Percentiles rank a stretch among this genome's conserved stretches.
Evolutionary conservation across 306 rosid genomes (phyloP).

Genomic region (Ormosia semicastrata): DNA sequence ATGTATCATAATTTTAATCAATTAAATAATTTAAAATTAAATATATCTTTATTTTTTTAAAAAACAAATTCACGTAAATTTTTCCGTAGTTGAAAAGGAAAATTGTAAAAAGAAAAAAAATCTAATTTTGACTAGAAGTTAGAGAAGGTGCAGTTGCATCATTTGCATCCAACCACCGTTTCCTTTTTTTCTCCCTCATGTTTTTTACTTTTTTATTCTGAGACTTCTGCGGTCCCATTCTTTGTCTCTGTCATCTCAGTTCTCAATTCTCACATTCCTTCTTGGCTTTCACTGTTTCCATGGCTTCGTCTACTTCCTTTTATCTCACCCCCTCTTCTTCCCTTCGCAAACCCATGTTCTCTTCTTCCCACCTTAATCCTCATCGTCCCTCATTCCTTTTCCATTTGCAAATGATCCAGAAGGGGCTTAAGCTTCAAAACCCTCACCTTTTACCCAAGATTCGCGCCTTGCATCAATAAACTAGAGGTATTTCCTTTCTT

Average conservation of each 20-base stretch:
- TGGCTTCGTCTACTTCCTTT: constrained; percentile 39
- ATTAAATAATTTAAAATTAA: no score
- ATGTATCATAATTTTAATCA: no score
- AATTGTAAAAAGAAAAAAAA: no score
- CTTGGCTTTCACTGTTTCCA: background rate
- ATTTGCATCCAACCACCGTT: no score
- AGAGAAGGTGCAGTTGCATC: no score
- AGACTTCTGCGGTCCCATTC: background rate
- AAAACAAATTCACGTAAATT: no score
- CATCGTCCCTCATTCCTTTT: constrained; percentile 33
- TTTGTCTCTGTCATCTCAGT: background rate
- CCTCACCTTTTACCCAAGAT: constrained; percentile 34
- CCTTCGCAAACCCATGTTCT: constrained; percentile 9
- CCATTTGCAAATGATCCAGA: constrained; percentile 21
- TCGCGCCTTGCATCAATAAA: constrained; percentile 38
- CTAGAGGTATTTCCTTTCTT: constrained; percentile 42
- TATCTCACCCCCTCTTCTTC: constrained; percentile 30
- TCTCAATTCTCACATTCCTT: background rate
- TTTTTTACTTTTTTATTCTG: background rate
- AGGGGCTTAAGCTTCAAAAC: constrained; percentile 29
- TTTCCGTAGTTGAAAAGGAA: no score
- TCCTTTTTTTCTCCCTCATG: background rate
- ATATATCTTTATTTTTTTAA: no score
- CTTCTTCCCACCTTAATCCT: constrained; percentile 18
- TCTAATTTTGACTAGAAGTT: no score